phyloP scores from a whole-genome alignment of 257 asterid species.

The Linaria vulgaris region DNA sequence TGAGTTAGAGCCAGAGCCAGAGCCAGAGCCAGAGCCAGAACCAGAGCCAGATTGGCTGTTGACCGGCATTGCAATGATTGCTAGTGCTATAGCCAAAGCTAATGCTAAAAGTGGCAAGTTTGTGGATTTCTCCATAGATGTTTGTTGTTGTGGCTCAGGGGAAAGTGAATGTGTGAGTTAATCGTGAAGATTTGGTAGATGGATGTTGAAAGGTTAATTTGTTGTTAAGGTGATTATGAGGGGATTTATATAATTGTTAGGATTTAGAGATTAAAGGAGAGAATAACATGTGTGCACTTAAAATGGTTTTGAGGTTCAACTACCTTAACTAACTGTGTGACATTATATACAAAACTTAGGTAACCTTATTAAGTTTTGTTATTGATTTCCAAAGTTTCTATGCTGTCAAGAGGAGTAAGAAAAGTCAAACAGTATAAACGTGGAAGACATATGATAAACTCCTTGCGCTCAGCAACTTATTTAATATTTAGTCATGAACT shows the following conservation, averaged over 20 bases:
- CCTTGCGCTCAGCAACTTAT: too few relatives aligned
- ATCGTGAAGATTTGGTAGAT: neutral
- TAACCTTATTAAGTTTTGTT: neutral
- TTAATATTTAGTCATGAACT: too few relatives aligned
- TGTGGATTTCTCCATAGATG: slow-evolving; percentile 25
- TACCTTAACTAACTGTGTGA: slow-evolving; percentile 49
- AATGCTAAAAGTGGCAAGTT: slow-evolving; percentile 1
- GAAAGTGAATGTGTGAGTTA: neutral
- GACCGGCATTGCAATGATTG: slow-evolving; percentile 28
- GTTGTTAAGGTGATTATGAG: slow-evolving; percentile 2
- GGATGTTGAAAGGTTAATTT: neutral
- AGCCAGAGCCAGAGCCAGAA: too few relatives aligned
- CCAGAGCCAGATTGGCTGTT: slow-evolving; percentile 26
- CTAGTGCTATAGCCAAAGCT: slow-evolving; percentile 21
- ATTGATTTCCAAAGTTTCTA: too few relatives aligned
- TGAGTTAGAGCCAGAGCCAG: slow-evolving; percentile 6
- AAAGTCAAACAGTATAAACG: too few relatives aligned
- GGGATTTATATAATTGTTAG: slow-evolving; percentile 24
- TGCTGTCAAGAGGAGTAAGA: too few relatives aligned
- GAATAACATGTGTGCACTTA: slow-evolving; percentile 15
- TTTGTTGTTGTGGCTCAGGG: neutral
- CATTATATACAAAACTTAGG: neutral
- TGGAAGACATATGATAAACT: too few relatives aligned
- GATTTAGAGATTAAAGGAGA: neutral
- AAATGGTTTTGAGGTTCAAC: slow-evolving; percentile 51